Base-by-base conservation (phyloP, 2,329 filamentous ascomycete species). In the Alternaria burnsii region DNA sequence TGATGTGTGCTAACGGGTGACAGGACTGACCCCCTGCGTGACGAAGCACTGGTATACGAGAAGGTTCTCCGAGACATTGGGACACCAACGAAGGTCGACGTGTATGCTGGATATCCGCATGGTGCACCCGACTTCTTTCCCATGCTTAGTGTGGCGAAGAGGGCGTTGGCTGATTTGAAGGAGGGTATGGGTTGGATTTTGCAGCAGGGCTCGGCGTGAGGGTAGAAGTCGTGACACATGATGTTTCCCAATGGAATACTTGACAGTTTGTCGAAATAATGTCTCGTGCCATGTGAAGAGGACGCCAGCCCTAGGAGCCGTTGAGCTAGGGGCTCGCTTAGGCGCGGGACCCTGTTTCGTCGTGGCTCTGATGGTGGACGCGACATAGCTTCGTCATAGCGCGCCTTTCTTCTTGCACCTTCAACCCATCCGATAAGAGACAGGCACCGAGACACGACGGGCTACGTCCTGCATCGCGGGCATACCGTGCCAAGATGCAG, bases 81-180 rank as follows among this genome's bases (percentile, higher is more conserved):
- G 10, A 32, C 16, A 47, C 44, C 28, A 5, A 32, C 44, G 5
- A 47, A 32, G 1, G 40, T 85, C 12, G 79, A 84, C 62, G 67
- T 82, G 6, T 83, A 80, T 66, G 62, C 74, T 0, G 82, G 81
- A 0, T 71, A 81, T 54, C 80, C 80, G 8, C 82, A 83, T 71
- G 79, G 77, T 70, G 66, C 85, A 51, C 73, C 70, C 47, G 61
- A 65, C 32, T 74, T 76, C 54, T 69, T 78, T 52, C 74, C 74
- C 7, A 73, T 73, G 42, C 48, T 74, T 24, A 68, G 70, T 10
- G 54, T 66, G 3, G 65, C 67, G 4, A 68, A 71, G 41, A 72
- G 69, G 55, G 69, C 71, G 5, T 22, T 70, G n/a, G 43, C 66
- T 7, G 74, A 79, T 55, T 66, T 70, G 4, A 67, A 75, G 28